phyloP scores from a whole-genome alignment of 495 filamentous ascomycete genomes.

The Xylona heveae region DNA sequence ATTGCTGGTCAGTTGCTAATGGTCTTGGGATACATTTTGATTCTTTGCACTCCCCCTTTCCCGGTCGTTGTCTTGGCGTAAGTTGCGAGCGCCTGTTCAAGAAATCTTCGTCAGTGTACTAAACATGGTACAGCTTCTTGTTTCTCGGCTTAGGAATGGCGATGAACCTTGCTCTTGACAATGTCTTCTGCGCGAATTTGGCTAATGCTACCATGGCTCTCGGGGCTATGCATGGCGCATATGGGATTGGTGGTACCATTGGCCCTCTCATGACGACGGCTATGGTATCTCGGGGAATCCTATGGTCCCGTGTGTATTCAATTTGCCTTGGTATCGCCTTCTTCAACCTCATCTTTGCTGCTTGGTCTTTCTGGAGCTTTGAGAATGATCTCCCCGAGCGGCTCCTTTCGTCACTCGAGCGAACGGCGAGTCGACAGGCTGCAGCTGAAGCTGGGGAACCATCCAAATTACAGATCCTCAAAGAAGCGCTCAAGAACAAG shows the following conservation, averaged over 20 bases:
- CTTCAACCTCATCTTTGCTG: slow-evolving; percentile 24
- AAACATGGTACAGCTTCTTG: slow-evolving; percentile 31
- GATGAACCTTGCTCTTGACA: slow-evolving; percentile 12
- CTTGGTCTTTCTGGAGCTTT: slow-evolving; percentile 38
- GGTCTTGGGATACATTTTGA: slow-evolving; percentile 35
- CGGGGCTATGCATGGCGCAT: slow-evolving; percentile 42
- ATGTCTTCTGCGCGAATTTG: slow-evolving; percentile 54
- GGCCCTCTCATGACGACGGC: slow-evolving; percentile 51
- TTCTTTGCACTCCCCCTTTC: slow-evolving; percentile 46
- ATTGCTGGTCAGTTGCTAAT: slow-evolving; percentile 27
- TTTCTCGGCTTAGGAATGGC: slow-evolving; percentile 2
- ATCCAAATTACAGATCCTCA: slow-evolving; percentile 15
- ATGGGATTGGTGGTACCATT: slow-evolving; percentile 51
- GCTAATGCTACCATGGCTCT: slow-evolving; percentile 38
- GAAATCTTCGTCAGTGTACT: too few relatives aligned
- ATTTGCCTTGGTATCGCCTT: slow-evolving; percentile 27
- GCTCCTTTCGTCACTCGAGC: slow-evolving; percentile 18
- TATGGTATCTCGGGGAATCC: slow-evolving; percentile 23
- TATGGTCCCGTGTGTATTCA: slow-evolving; percentile 42
- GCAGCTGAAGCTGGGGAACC: slow-evolving; percentile 6
- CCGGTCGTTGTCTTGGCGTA: slow-evolving; percentile 40
- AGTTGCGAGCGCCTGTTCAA: slow-evolving; percentile 43
- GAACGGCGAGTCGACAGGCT: slow-evolving; percentile 12
- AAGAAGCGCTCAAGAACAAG: slow-evolving; percentile 28
- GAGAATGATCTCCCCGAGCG: slow-evolving; percentile 22